phyloP scores from a whole-genome alignment of 2,329 filamentous ascomycete genomes.

The Calonectria ilicicola region DNA sequence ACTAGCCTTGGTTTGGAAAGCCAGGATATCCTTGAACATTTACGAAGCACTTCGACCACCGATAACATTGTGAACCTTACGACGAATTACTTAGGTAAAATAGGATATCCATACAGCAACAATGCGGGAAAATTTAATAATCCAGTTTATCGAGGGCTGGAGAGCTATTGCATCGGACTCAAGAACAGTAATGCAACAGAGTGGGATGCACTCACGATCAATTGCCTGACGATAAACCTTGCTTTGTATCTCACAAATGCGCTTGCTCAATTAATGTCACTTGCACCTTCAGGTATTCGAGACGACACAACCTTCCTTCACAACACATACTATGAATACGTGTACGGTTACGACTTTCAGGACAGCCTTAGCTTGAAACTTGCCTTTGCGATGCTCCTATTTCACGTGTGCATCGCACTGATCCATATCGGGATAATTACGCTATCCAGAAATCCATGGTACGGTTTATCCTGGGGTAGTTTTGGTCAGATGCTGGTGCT shows the following conservation, averaged over 20 bases:
- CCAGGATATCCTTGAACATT: neutral
- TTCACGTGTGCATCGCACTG: neutral
- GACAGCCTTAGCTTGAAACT: neutral
- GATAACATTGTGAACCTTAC: neutral
- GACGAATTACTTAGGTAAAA: neutral
- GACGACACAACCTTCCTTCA: neutral
- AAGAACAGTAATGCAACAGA: too few species aligned
- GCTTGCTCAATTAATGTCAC: neutral
- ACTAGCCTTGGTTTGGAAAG: neutral
- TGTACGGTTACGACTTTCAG: neutral
- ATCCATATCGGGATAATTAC: neutral
- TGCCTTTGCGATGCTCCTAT: neutral
- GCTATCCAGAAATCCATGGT: neutral
- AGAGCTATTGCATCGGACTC: neutral
- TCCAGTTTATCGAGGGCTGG: neutral
- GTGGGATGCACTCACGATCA: neutral
- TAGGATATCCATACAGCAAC: neutral
- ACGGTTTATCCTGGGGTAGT: neutral
- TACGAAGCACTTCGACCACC: neutral
- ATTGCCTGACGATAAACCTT: neutral
- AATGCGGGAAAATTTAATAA: neutral
- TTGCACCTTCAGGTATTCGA: neutral
- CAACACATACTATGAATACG: neutral
- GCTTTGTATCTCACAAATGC: neutral
- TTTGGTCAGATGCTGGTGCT: slow-evolving; percentile 5